Percentiles rank a stretch among this genome's conserved stretches.
phyloP scores from a whole-genome alignment of 345 rosid species.

The Jatropha curcas region DNA sequence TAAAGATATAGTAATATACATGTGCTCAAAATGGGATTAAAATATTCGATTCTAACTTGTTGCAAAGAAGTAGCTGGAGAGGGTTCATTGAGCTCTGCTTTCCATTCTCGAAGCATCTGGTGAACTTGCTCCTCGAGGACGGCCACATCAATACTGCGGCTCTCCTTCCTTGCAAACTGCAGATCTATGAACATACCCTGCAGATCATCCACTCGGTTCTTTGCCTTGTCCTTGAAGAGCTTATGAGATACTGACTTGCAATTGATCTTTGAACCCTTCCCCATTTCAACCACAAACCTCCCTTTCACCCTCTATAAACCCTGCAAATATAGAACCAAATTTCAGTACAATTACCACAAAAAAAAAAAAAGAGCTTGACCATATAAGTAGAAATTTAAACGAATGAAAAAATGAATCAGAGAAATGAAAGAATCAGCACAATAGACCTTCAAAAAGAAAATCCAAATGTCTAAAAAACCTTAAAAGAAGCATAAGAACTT shows the following conservation, averaged over 20 bases:
- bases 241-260: conserved; percentile 95
- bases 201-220: conserved; percentile 97
- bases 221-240: conserved; percentile 92
- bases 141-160: conserved; percentile 63
- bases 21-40: conserved; percentile 18
- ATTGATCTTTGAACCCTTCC: conserved; percentile 78
- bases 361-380: background rate
- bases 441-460: conserved; percentile 1
- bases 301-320: conserved; percentile 11
- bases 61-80: conserved; percentile 97
- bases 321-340: background rate
- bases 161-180: conserved; percentile 90
- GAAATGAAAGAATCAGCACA: too few species aligned
- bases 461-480: conserved; percentile 11
- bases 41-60: conserved; percentile 57
- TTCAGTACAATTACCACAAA: background rate
- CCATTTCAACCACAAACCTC: conserved; percentile 41
- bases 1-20: too few species aligned
- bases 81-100: conserved; percentile 95
- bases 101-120: conserved; percentile 99
- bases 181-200: conserved; percentile 86
- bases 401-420: background rate
- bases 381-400: background rate
- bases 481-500: background rate
- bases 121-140: conserved; percentile 97